Evolutionary conservation across 148 eudicot species (phyloP), one percentile per base, ranked within the genome.

Genomic region (Suaeda aralocaspica): DNA sequence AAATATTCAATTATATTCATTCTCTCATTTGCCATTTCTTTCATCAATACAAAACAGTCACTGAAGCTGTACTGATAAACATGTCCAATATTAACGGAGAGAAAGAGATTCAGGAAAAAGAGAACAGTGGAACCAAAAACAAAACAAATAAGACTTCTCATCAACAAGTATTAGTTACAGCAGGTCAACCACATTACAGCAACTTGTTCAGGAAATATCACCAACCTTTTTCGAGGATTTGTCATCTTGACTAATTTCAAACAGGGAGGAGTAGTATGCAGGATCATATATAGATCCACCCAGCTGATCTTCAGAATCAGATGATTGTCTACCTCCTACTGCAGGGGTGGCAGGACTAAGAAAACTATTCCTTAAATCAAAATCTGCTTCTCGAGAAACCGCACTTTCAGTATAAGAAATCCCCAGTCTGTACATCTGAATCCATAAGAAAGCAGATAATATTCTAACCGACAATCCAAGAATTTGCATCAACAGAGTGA

Each of bases 361-460:
- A 83, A 93, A 93, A 76, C 98, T 93, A 76, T 83, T 88, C 82
- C 98, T 86, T 81, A 86, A 70, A 87, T 90, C 93, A 53, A 74
- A 83, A 74, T 93, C 98, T 31, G 84, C 81, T 70, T 93, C 96
- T 75, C 83, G 84, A 55, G 86, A 84, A 76, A 64, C 74, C 67
- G 87, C 72, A 77, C 77, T 80, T 74, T 89, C 90, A 39, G 74
- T 69, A 66, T 72, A 78, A 45, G 98, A 86, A 72, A 74, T 85
- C 68, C 98, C 98, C 79, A 93, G 69, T 84, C 90, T 90, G 85
- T 93, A 93, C 95, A 93, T 93, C 88, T 91, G 98, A 67, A 90
- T 85, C 98, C 98, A 93, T 63, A 93, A 74, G 13, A 85, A 77
- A 16, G 98, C 90, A 9, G 98, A 93, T 18, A 75, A 87, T 65